These are phyloP conservation scores for Agaricus blazei DNA, from an alignment of 768 basidiomycete species.

Conservation along the genomic window DNA sequence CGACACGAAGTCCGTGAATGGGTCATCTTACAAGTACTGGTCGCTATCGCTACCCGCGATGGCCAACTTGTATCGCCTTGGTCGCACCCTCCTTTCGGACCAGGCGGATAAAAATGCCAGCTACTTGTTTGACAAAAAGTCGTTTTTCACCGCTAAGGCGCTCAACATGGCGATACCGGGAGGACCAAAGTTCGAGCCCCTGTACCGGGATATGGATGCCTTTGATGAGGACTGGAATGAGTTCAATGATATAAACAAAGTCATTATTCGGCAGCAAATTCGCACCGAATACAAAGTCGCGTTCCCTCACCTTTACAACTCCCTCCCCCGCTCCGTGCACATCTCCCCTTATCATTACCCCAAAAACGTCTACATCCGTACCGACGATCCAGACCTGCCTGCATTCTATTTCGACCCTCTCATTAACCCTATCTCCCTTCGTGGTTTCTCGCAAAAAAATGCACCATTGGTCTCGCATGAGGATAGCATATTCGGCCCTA, in stretches of 20 bases:
- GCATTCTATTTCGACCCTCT: constrained; percentile 99
- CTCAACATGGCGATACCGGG: constrained; percentile 96
- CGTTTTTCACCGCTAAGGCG: constrained; percentile 98
- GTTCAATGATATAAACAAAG: constrained; percentile 99
- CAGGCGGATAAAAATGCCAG: constrained; percentile 86
- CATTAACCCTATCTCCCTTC: constrained; percentile 94
- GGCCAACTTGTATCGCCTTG: constrained; percentile 95
- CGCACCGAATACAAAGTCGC: constrained; percentile 99
- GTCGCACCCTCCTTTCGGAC: constrained; percentile 90
- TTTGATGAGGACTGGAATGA: constrained; percentile 99
- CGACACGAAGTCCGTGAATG: constrained; percentile 89
- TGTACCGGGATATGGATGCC: constrained; percentile 94
- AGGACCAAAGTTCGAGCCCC: constrained; percentile 96
- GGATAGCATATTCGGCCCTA: constrained; percentile 87
- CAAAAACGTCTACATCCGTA: constrained; percentile 98
- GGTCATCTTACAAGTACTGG: constrained; percentile 91
- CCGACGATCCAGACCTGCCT: constrained; percentile 98
- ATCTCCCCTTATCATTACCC: constrained; percentile 90
- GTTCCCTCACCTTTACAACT: constrained; percentile 98
- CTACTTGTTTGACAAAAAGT: constrained; percentile 95
- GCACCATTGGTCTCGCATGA: constrained; percentile 82
- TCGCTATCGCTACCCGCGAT: constrained; percentile 89
- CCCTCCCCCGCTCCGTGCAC: constrained; percentile 89
- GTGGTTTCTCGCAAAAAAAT: constrained; percentile 82
- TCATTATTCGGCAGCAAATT: constrained; percentile 98